phyloP scores from a whole-genome alignment of 108 stramenopile genomes.

The Aureococcus anophagefferens region DNA sequence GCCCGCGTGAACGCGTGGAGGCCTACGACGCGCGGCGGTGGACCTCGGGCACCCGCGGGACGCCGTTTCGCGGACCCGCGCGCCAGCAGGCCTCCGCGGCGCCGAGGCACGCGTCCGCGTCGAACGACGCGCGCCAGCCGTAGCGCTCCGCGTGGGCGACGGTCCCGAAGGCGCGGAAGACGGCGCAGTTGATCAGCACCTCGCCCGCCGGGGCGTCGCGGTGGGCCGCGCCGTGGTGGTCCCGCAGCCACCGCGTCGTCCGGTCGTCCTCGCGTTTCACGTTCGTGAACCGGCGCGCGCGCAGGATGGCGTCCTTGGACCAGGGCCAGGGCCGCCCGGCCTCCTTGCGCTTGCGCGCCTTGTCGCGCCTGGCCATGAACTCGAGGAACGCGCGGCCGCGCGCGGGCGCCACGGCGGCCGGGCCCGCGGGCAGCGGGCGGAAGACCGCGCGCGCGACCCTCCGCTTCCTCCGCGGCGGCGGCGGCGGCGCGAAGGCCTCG shows the following conservation, averaged over 20 bases:
- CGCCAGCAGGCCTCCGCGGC: background rate
- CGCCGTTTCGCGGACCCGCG: too few species aligned
- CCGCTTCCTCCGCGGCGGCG: too few species aligned
- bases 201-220: background rate
- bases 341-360: too few species aligned
- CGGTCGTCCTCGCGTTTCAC: background rate
- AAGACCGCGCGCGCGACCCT: too few species aligned
- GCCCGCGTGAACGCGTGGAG: background rate
- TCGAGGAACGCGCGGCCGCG: too few species aligned
- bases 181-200: background rate
- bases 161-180: background rate
- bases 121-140: background rate
- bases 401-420: too few species aligned
- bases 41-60: too few species aligned
- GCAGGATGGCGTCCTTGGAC: background rate
- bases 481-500: too few species aligned
- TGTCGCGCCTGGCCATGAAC: too few species aligned
- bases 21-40: too few species aligned
- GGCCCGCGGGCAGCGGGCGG: too few species aligned
- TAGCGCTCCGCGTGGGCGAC: background rate
- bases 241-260: background rate
- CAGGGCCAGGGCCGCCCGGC: background rate
- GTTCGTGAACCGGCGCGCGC: background rate
- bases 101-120: background rate
- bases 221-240: background rate